These are phyloP conservation scores for Sphaerosporella brunnea DNA, from an alignment of 495 filamentous ascomycete genomes.

Conservation along the genomic window DNA sequence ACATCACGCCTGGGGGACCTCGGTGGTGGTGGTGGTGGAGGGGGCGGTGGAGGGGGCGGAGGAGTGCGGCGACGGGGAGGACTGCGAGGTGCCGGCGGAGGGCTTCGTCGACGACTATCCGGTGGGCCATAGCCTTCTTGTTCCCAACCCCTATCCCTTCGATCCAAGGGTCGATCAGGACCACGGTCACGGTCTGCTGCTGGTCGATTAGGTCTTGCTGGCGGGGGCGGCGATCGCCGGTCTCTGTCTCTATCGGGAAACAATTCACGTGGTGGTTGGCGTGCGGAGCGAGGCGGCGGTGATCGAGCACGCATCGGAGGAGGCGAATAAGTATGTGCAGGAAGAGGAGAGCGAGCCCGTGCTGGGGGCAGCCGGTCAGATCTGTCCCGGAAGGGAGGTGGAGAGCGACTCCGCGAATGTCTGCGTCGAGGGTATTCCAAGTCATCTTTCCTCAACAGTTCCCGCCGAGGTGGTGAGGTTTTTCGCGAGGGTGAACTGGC, in stretches of 20 bases:
- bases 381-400: conserved; percentile 3
- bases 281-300: background rate
- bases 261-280: background rate
- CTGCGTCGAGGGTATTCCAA: conserved; percentile 1
- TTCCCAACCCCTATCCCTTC: background rate
- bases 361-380: background rate
- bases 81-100: background rate
- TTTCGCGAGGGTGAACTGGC: conserved; percentile 13
- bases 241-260: conserved; percentile 4
- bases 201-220: background rate
- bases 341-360: conserved; percentile 4
- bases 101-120: background rate
- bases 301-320: conserved; percentile 1
- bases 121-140: background rate
- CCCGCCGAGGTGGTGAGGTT: conserved; percentile 7
- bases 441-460: conserved; percentile 4
- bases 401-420: conserved; percentile 1
- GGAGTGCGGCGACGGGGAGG: conserved; percentile 6
- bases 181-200: background rate
- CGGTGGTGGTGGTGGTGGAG: too few relatives aligned
- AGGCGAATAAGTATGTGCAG: background rate
- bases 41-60: background rate
- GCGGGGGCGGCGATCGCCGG: background rate
- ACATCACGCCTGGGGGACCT: conserved; percentile 7
- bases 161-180: background rate